These are phyloP conservation scores for Yamadazyma ubonensis DNA, from an alignment of 805 yeast species.

Conservation along the genomic window DNA sequence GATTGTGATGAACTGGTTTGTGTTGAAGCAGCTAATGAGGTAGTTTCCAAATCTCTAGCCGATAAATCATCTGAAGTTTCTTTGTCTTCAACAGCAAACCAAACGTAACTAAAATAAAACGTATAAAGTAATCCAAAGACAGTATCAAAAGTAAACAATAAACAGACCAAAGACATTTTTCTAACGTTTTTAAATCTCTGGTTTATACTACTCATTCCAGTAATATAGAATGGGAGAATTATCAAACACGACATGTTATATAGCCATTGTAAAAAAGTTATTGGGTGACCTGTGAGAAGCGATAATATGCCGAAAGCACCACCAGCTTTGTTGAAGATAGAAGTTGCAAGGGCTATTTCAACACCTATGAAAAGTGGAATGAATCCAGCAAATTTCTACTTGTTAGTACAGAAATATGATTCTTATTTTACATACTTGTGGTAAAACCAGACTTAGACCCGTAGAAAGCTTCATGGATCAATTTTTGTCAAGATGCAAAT, in stretches of 20 bases:
- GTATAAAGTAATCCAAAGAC: slow-evolving; percentile 66
- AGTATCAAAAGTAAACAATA: slow-evolving; percentile 68
- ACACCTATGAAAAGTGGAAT: slow-evolving; percentile 86
- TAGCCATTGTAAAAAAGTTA: slow-evolving; percentile 79
- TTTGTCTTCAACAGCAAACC: slow-evolving; percentile 61
- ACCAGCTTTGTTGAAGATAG: slow-evolving; percentile 82
- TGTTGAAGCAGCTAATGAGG: not conserved
- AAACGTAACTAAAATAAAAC: slow-evolving; percentile 65
- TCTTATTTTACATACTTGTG: slow-evolving; percentile 13
- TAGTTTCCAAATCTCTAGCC: slow-evolving; percentile 7
- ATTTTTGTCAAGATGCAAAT: too few species aligned
- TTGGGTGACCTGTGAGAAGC: slow-evolving; percentile 83
- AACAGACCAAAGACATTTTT: slow-evolving; percentile 59
- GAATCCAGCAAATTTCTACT: slow-evolving; percentile 59
- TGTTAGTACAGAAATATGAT: slow-evolving; percentile 9
- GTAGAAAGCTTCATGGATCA: slow-evolving; percentile 6
- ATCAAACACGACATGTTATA: slow-evolving; percentile 65
- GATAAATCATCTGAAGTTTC: slow-evolving; percentile 9
- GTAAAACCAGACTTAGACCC: slow-evolving; percentile 13
- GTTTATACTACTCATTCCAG: slow-evolving; percentile 48
- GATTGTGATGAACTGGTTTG: slow-evolving; percentile 43
- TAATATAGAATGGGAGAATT: slow-evolving; percentile 61
- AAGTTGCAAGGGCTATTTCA: slow-evolving; percentile 71
- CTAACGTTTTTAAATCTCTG: slow-evolving; percentile 53
- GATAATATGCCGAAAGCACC: slow-evolving; percentile 87